phyloP scores from a whole-genome alignment of 441 rosid genomes.

The Brassica balearica region DNA sequence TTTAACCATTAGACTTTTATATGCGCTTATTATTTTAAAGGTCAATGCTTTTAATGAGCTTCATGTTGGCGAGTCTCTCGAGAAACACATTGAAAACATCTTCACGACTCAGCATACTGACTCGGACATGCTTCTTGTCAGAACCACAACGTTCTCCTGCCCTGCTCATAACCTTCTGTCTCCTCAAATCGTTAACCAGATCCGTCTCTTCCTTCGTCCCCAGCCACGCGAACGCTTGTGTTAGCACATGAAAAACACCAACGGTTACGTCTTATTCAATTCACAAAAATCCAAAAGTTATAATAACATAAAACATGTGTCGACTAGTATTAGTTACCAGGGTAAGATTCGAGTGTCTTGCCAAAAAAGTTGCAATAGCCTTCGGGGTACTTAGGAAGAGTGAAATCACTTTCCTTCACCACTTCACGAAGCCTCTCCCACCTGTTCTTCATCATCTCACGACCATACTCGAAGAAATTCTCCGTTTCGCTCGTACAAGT shows the following conservation, averaged over 20 bases:
- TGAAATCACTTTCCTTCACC: constrained; percentile 52
- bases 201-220: constrained; percentile 63
- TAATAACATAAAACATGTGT: constrained; percentile 12
- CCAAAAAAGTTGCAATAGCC: constrained; percentile 62
- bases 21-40: not conserved
- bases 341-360: constrained; percentile 50
- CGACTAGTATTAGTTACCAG: constrained; percentile 46
- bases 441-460: constrained; percentile 56
- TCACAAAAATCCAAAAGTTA: constrained; percentile 16
- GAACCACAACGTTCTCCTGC: constrained; percentile 69
- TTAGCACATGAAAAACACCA: not conserved
- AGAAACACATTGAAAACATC: constrained; percentile 60
- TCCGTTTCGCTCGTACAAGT: constrained; percentile 47
- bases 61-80: constrained; percentile 67
- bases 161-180: constrained; percentile 57
- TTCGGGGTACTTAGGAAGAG: constrained; percentile 58
- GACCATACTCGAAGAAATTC: constrained; percentile 64
- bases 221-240: constrained; percentile 86
- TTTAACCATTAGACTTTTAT: not conserved
- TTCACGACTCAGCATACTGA: constrained; percentile 75
- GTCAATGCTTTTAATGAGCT: constrained; percentile 36
- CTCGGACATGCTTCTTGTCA: constrained; percentile 53
- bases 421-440: constrained; percentile 69
- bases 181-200: constrained; percentile 51
- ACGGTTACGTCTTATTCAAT: constrained; percentile 35